Conservation (phyloP, 495 filamentous ascomycete species). For the Ascobolus immersus region DNA sequence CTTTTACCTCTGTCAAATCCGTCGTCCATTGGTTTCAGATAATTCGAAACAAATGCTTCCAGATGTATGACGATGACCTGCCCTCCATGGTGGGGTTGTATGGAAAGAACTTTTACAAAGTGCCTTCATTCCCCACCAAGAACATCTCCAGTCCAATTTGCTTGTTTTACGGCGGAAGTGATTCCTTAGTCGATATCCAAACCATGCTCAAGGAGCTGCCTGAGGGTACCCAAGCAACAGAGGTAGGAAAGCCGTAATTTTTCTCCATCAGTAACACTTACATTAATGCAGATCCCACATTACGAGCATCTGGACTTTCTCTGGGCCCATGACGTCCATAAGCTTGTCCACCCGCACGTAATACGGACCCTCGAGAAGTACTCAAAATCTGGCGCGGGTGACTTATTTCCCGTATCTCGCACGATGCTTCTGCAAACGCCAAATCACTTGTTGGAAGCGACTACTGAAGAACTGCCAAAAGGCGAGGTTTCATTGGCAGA, state of each 20-base stretch:
- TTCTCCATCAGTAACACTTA: not conserved
- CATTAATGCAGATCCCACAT: conserved; percentile 30
- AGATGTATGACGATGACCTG: conserved; percentile 94
- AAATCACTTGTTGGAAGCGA: too few species aligned
- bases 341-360: conserved; percentile 69
- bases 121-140: conserved; percentile 81
- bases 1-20: conserved; percentile 81
- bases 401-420: too few species aligned
- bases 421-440: too few species aligned
- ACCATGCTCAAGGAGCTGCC: conserved; percentile 79
- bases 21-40: conserved; percentile 99
- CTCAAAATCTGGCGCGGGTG: conserved; percentile 23
- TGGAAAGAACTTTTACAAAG: conserved; percentile 49
- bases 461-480: too few species aligned
- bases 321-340: conserved; percentile 70
- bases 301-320: conserved; percentile 95
- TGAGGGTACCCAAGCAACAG: conserved; percentile 51
- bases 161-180: conserved; percentile 72
- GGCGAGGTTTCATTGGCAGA: too few species aligned
- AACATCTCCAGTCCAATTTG: conserved; percentile 95
- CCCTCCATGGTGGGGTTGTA: conserved; percentile 33
- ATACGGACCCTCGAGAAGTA: conserved; percentile 61
- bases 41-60: conserved; percentile 78
- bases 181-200: conserved; percentile 83
- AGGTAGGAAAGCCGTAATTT: conserved; percentile 12